Percentiles rank a stretch among this genome's conserved stretches.
These are phyloP conservation scores for Priceomyces fermenticarens DNA, from an alignment of 805 yeast species.

Conservation along the genomic window DNA sequence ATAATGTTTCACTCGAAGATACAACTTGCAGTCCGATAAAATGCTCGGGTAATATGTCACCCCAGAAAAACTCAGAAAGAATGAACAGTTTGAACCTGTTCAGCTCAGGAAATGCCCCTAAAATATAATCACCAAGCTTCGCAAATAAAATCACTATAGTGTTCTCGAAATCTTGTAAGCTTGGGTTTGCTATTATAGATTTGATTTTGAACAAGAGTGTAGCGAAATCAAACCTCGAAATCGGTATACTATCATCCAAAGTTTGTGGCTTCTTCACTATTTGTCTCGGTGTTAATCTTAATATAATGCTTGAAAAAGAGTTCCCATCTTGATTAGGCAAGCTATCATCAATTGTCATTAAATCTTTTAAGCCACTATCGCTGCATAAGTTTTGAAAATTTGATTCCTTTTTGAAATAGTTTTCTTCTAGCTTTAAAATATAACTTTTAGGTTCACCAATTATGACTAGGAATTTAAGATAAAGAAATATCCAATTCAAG, in stretches of 20 bases:
- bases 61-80: constrained; percentile 27
- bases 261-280: neutral
- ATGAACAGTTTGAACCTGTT: constrained; percentile 13
- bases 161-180: constrained; percentile 15
- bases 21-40: neutral
- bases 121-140: constrained; percentile 40
- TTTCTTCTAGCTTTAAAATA: neutral
- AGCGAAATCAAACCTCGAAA: constrained; percentile 46
- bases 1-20: constrained; percentile 11
- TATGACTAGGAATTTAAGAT: constrained; percentile 45
- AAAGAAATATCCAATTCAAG: constrained; percentile 49
- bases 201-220: constrained; percentile 41
- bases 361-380: constrained; percentile 8
- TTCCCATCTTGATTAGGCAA: neutral
- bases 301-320: too few relatives aligned
- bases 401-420: too few relatives aligned
- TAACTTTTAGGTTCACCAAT: constrained; percentile 54
- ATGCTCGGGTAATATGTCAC: constrained; percentile 11
- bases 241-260: constrained; percentile 32
- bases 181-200: constrained; percentile 21
- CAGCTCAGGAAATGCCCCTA: constrained; percentile 6
- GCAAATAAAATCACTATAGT: constrained; percentile 37
- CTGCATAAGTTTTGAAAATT: too few relatives aligned
- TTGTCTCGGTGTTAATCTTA: neutral
- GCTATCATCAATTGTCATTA: constrained; percentile 1